Evolutionary conservation across 1,284 basidiomycete genomes (phyloP), one percentile per base, ranked within the genome.

Genomic region (Hemileia vastatrix): DNA sequence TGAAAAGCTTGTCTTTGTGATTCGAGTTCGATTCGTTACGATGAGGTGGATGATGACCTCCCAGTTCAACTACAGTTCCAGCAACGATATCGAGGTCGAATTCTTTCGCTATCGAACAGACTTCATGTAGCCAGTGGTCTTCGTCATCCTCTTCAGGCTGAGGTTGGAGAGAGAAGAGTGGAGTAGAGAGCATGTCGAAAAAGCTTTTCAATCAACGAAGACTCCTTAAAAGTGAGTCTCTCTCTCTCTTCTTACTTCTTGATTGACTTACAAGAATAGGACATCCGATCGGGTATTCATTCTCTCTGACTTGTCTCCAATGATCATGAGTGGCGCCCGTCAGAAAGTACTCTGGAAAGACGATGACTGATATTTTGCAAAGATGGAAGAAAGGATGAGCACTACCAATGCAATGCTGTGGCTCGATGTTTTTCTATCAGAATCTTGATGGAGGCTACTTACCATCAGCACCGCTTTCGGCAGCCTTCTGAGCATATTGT

Each of bases 21-120:
- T 21, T 21, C 8, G 54, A 23, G 19, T 64, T 50, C 6, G 60
- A 59, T 19, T 62, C 50, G 36, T 63, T 52, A 1, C 56, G 47
- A 15, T 65, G 58, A 27, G 27, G 27, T 27, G 27, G 27, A 5
- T 67, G 66, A 33, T 64, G 63, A 31, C 63, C 51, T 1, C 68
- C 70, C 2, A 69, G 53, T 60, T 74, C 69, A 3, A 75, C 72
- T 4, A 71, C 71, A 0, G 73, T 74, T 3, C 73, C 73, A 0
- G 71, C 72, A 0, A 74, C 72, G 21, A 75, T 70, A n/a, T 72
- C 71, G 18, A 74, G 65, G 45, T 70, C 67, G 57, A 64, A 61
- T 54, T 66, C 62, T 8, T 57, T 23, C 2, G 71, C 72, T 1
- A 68, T 64, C 13, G 52, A 44, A n/a, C 64, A 57, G 36, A 72